phyloP scores from a whole-genome alignment of 139 green algal species.

The Chlamydomonas sp. region DNA sequence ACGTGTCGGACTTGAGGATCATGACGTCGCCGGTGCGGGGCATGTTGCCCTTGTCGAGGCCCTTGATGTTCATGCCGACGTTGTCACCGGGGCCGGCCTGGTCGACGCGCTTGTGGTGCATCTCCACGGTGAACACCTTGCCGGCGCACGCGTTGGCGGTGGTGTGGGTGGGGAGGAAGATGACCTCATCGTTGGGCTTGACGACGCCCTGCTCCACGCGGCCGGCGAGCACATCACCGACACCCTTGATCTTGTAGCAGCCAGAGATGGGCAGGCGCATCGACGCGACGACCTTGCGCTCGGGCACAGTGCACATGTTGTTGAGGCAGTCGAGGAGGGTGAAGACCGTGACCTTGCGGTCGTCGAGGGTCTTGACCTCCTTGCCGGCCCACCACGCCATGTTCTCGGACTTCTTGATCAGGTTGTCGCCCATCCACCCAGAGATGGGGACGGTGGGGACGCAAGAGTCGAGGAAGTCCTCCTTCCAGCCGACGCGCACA shows the following conservation, averaged over 20 bases:
- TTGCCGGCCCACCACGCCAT: slow-evolving; percentile 90
- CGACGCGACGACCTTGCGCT: slow-evolving; percentile 74
- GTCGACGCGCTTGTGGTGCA: slow-evolving; percentile 98
- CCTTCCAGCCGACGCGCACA: slow-evolving; percentile 71
- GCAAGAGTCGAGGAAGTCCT: slow-evolving; percentile 71
- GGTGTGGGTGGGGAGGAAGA: slow-evolving; percentile 84
- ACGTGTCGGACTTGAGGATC: slow-evolving; percentile 83
- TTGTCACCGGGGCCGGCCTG: slow-evolving; percentile 93
- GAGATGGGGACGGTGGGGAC: slow-evolving; percentile 98
- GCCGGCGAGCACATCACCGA: slow-evolving; percentile 95
- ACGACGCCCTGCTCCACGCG: slow-evolving; percentile 95
- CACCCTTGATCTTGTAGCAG: slow-evolving; percentile 99
- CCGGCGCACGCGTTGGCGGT: slow-evolving; percentile 77
- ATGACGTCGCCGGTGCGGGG: slow-evolving; percentile 83
- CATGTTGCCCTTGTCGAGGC: slow-evolving; percentile 90
- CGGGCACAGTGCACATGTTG: slow-evolving; percentile 66
- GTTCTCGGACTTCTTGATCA: slow-evolving; percentile 91
- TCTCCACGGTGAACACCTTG: slow-evolving; percentile 99
- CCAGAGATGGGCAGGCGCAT: slow-evolving; percentile 90
- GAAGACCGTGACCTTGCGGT: slow-evolving; percentile 42
- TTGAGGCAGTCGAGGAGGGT: slow-evolving; percentile 87
- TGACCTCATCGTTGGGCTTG: slow-evolving; percentile 86
- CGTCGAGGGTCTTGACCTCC: slow-evolving; percentile 54
- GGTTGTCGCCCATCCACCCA: slow-evolving; percentile 98
- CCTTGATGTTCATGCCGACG: slow-evolving; percentile 99